A percentile compares a stretch with the other conserved stretches of the same genome.
phyloP scores from a whole-genome alignment of 495 filamentous ascomycete species.

The Thermothielavioides terrestris region DNA sequence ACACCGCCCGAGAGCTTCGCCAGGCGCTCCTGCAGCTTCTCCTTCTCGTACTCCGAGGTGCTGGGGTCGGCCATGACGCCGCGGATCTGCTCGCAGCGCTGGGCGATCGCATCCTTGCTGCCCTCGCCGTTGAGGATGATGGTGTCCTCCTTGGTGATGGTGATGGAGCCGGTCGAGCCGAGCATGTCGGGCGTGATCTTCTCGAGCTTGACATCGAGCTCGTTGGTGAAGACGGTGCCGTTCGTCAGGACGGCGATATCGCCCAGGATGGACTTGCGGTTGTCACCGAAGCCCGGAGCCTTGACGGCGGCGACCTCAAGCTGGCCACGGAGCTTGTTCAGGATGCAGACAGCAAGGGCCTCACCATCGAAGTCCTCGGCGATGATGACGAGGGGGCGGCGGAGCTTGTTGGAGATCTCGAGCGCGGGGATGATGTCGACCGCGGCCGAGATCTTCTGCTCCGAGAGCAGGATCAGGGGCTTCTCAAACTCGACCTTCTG shows the following conservation, averaged over 20 bases:
- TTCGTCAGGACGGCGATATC: constrained; percentile 94
- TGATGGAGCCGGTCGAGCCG: constrained; percentile 93
- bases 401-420: constrained; percentile 89
- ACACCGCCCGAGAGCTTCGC: constrained; percentile 99
- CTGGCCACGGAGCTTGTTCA: constrained; percentile 99
- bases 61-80: constrained; percentile 87
- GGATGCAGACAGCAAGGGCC: constrained; percentile 94
- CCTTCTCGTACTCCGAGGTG: constrained; percentile 98
- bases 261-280: constrained; percentile 98
- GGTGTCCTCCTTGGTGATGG: constrained; percentile 99
- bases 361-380: constrained; percentile 99
- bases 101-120: constrained; percentile 83
- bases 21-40: constrained; percentile 99
- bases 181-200: constrained; percentile 94
- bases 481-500: constrained; percentile 99
- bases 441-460: constrained; percentile 99
- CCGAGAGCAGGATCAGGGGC: constrained; percentile 92
- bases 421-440: constrained; percentile 98
- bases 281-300: constrained; percentile 98
- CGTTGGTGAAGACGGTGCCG: constrained; percentile 93
- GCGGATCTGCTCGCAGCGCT: constrained; percentile 98
- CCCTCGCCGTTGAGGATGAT: constrained; percentile 98
- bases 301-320: constrained; percentile 98
- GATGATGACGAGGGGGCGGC: constrained; percentile 94
- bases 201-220: constrained; percentile 97